These are phyloP conservation scores for Starmerella sp. DNA, from an alignment of 805 yeast species.

Conservation along the genomic window DNA sequence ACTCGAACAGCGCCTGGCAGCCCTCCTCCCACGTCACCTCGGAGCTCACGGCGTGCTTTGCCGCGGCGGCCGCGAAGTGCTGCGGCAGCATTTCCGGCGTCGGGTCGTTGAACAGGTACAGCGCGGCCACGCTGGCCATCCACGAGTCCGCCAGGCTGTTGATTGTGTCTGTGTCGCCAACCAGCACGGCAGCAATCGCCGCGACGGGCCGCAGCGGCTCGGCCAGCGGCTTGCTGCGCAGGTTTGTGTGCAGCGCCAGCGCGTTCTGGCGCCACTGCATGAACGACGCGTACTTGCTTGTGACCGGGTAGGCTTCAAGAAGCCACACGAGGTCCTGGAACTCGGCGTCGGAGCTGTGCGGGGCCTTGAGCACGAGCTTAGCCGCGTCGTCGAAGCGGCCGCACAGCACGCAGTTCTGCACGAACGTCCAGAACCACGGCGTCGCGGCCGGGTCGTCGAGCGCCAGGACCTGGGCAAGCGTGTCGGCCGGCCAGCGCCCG, in stretches of 20 bases:
- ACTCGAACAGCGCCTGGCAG: conserved; percentile 17
- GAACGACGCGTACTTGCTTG: conserved; percentile 8
- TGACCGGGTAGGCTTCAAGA: conserved; percentile 11
- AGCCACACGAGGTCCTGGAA: background rate
- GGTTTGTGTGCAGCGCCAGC: conserved; percentile 10
- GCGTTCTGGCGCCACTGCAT: conserved; percentile 18
- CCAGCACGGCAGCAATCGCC: conserved; percentile 7
- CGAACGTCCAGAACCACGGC: conserved; percentile 8
- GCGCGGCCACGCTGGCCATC: conserved; percentile 16
- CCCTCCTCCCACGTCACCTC: conserved; percentile 22
- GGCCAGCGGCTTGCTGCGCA: background rate
- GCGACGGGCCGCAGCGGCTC: conserved; percentile 3
- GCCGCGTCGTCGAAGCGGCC: conserved; percentile 11
- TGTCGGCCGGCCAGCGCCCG: conserved; percentile 10
- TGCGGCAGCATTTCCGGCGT: conserved; percentile 8
- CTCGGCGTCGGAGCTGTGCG: background rate
- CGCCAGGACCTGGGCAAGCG: background rate
- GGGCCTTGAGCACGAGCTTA: conserved; percentile 1
- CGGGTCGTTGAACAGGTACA: conserved; percentile 17
- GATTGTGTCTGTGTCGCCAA: conserved; percentile 10
- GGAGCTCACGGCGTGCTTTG: conserved; percentile 4
- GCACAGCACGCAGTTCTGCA: conserved; percentile 1
- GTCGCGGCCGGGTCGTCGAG: background rate
- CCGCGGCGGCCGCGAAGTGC: conserved; percentile 8
- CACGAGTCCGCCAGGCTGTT: conserved; percentile 9